Conservation (phyloP, 2,329 filamentous ascomycete species). For the Aspergillus melleus region DNA sequence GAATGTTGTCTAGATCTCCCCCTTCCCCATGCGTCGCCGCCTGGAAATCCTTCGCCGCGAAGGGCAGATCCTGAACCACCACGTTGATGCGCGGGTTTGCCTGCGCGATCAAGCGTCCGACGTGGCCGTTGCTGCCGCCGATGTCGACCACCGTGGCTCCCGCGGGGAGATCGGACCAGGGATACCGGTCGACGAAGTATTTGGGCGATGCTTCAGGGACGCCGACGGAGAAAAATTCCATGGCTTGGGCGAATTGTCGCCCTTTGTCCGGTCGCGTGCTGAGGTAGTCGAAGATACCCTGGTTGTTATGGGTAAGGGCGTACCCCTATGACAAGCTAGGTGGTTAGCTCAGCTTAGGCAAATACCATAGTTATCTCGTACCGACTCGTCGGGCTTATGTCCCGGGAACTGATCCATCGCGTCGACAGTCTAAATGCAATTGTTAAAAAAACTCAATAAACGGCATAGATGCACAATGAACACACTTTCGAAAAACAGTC, state of each 20-base stretch:
- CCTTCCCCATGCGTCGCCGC: neutral
- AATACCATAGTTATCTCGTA: neutral
- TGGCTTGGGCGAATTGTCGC: neutral
- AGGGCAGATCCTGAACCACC: neutral
- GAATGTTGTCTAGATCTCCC: neutral
- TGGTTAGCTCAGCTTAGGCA: neutral
- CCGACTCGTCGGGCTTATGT: neutral
- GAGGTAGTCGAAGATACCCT: neutral
- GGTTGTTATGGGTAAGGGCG: neutral
- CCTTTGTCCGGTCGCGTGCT: neutral
- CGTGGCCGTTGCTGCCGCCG: neutral
- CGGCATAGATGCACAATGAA: neutral
- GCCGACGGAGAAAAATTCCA: neutral
- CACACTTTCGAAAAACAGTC: neutral
- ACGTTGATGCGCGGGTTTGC: neutral
- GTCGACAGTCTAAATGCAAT: neutral
- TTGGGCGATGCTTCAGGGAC: neutral
- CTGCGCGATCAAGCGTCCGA: neutral
- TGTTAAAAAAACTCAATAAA: neutral
- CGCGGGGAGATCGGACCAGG: neutral
- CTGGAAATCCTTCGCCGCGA: neutral
- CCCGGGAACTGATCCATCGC: neutral
- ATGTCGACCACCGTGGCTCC: neutral
- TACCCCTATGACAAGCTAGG: neutral
- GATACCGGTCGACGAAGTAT: neutral